Conservation (phyloP, 306 rosid genomes). For the Acmispon strigosus region DNA sequence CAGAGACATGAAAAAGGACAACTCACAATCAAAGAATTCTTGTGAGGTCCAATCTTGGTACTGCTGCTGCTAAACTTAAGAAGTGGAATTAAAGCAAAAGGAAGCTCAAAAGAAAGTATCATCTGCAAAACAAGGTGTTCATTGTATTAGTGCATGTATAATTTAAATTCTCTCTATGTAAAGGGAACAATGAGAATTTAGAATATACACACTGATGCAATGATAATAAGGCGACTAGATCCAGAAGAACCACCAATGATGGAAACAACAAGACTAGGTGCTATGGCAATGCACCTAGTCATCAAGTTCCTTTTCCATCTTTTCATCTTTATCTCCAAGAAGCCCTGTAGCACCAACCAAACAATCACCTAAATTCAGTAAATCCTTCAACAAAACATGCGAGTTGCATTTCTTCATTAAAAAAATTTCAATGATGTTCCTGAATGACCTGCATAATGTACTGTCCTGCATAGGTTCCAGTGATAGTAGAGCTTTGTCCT, state of each 20-base stretch:
- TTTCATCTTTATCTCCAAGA: constrained; percentile 83
- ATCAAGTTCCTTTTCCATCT: constrained; percentile 65
- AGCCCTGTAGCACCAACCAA: constrained; percentile 49
- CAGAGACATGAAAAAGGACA: neutral
- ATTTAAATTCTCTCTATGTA: neutral
- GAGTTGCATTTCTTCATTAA: neutral
- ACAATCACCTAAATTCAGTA: neutral
- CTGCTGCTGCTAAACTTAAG: constrained; percentile 78
- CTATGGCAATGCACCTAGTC: constrained; percentile 74
- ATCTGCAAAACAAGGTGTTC: constrained; percentile 44
- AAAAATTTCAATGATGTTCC: neutral
- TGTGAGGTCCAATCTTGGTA: constrained; percentile 88
- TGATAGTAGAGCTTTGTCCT: constrained; percentile 91
- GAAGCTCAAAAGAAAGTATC: constrained; percentile 88
- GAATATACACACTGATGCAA: constrained; percentile 58
- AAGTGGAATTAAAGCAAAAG: constrained; percentile 83
- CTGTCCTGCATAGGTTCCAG: constrained; percentile 92
- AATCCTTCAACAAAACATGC: neutral
- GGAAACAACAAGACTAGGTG: constrained; percentile 77
- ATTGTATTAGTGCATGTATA: no score
- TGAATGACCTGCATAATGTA: constrained; percentile 75
- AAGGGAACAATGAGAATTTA: neutral
- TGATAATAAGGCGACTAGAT: constrained; percentile 41
- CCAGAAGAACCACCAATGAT: constrained; percentile 47
- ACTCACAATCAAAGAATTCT: constrained; percentile 48